phyloP scores from a whole-genome alignment of 306 rosid species.

The Fragaria ananassa region DNA sequence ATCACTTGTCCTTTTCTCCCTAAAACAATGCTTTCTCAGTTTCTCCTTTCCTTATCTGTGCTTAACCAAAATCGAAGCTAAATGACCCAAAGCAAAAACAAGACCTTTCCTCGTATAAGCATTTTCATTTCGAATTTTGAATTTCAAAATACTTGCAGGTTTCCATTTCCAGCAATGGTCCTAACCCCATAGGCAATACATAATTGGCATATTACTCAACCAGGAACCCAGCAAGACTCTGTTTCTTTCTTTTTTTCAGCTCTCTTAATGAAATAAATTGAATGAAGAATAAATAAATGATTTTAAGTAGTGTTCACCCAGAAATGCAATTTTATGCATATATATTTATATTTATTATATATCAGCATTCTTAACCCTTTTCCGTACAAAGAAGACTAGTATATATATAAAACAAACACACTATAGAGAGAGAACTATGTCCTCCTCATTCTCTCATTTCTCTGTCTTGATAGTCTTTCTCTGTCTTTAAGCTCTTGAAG shows the following conservation, averaged over 20 bases:
- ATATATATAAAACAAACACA: background rate
- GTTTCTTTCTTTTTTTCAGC: background rate
- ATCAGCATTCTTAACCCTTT: background rate
- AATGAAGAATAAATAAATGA: background rate
- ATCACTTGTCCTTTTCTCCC: background rate
- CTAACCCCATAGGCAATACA: background rate
- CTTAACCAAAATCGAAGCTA: too few relatives aligned
- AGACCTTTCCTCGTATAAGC: background rate
- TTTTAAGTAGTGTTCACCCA: background rate
- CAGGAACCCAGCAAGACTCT: background rate
- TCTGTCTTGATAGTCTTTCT: background rate
- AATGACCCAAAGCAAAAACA: background rate
- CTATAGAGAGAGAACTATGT: background rate
- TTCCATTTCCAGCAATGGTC: background rate
- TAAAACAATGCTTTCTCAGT: too few relatives aligned
- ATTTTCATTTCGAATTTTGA: background rate
- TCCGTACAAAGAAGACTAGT: background rate
- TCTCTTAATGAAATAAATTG: background rate
- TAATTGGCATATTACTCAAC: background rate
- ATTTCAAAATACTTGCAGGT: background rate
- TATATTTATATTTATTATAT: too few relatives aligned
- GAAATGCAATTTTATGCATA: background rate
- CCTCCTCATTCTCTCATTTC: background rate
- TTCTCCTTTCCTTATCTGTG: too few relatives aligned
- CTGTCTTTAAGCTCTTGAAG: background rate